Evolutionary conservation across 2,329 filamentous ascomycete genomes (phyloP).

Genomic region (Dothideomycetidae sp.): DNA sequence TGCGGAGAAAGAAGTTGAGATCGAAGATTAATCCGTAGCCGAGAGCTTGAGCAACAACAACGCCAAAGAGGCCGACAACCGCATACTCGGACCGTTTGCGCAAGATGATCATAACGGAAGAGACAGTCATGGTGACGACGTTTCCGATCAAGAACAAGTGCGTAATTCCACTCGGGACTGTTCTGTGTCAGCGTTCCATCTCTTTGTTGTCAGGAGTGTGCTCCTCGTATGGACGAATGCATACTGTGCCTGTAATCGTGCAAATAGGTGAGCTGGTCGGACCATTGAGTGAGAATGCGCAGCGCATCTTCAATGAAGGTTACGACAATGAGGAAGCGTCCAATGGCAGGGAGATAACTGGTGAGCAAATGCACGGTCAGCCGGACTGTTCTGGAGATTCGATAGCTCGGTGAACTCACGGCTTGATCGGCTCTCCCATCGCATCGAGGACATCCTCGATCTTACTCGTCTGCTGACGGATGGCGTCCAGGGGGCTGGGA

Average conservation of each 20-base stretch:
- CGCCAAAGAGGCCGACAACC: constrained; percentile 74
- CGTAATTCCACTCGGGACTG: constrained; percentile 77
- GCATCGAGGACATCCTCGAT: constrained; percentile 89
- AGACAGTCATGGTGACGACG: constrained; percentile 71
- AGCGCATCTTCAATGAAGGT: constrained; percentile 96
- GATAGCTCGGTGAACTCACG: constrained; percentile 47
- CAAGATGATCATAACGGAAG: constrained; percentile 75
- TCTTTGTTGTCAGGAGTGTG: background rate
- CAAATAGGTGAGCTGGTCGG: constrained; percentile 83
- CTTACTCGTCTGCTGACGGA: constrained; percentile 93
- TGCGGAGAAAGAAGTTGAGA: constrained; percentile 99
- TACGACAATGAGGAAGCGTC: constrained; percentile 92
- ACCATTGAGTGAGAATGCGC: constrained; percentile 95
- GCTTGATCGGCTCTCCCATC: constrained; percentile 80
- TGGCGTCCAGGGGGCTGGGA: constrained; percentile 68
- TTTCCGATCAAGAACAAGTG: constrained; percentile 88
- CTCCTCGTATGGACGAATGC: constrained; percentile 30
- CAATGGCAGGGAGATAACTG: constrained; percentile 87
- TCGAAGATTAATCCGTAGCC: constrained; percentile 98
- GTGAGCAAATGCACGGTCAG: constrained; percentile 16
- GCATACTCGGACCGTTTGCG: constrained; percentile 90
- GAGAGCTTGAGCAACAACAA: constrained; percentile 84
- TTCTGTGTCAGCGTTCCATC: constrained; percentile 8
- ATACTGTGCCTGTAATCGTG: constrained; percentile 86
- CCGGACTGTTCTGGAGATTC: constrained; percentile 16